Base-by-base conservation (phyloP, 345 rosid genomes). In the Lagerstroemia speciosa region DNA sequence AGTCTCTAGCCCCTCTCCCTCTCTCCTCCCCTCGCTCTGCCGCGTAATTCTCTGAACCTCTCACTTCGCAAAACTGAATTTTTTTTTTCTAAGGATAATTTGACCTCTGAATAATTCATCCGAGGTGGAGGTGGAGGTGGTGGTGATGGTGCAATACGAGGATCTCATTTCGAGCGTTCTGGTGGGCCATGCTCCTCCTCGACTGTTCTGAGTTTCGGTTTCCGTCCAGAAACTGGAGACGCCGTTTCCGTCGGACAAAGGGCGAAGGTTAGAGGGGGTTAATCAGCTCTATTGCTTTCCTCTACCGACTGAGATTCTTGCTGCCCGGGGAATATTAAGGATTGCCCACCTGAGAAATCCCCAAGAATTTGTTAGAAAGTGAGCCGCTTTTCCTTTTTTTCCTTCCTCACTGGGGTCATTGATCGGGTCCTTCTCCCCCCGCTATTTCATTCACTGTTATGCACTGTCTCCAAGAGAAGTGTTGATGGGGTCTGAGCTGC, bases 271-370 rank as follows among this genome's bases (percentile, higher is more conserved):
- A 8, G 2, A n/a, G 60, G 29, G 8, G 27, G 63, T 30, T 58
- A n/a, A n/a, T n/a, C n/a, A n/a, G n/a, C n/a, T n/a, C n/a, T n/a
- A n/a, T n/a, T n/a, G n/a, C n/a, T n/a, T n/a, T n/a, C n/a, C n/a
- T 19, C 20, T 27, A 26, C 29, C 10, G 60, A n/a, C 60, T n/a
- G 60, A 26, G 60, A 53, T 3, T 53, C 30, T 27, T 30, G 34
- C 14, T 27, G 63, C 20, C 34, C 12, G 63, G 29, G 16, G 20
- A 48, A 58, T 30, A 27, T 58, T 30, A 19, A 15, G 34, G 63
- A 20, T 20, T 58, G 63, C 34, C 63, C 63, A 14, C 31, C 63
- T 30, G 63, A 58, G 63, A 58, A n/a, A n/a, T n/a, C n/a, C n/a
- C n/a, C n/a, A n/a, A n/a, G 63, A 27, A 58, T 14, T 19, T 8